Evolutionary conservation across 257 asterid species (phyloP).

Genomic region (Echium plantagineum): DNA sequence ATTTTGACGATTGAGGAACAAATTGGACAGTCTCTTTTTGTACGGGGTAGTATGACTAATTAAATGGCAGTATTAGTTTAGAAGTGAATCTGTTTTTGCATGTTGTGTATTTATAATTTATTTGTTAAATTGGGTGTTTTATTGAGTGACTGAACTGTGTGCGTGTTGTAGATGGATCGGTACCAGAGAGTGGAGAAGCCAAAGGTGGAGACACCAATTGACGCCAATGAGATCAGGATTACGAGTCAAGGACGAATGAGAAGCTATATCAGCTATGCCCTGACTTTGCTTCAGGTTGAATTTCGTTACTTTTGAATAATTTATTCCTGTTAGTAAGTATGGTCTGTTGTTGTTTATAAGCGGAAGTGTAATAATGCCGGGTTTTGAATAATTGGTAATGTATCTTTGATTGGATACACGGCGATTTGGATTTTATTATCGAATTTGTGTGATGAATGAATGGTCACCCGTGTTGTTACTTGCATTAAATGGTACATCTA

Average conservation of each 20-base stretch:
- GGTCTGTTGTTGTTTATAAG: neutral
- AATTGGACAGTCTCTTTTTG: no score
- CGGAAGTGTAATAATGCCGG: neutral
- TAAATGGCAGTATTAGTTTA: no score
- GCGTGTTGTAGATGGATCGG: constrained; percentile 39
- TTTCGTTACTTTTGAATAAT: neutral
- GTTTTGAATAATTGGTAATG: neutral
- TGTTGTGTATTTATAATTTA: constrained; percentile 3
- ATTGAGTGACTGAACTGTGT: neutral
- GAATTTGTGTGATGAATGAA: no score
- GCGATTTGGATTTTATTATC: neutral
- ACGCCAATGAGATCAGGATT: constrained; percentile 64
- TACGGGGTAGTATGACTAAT: no score
- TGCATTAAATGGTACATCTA: neutral
- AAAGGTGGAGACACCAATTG: constrained; percentile 45
- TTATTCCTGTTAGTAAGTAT: neutral
- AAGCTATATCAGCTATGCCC: constrained; percentile 55
- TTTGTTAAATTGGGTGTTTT: neutral
- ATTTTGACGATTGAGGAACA: no score
- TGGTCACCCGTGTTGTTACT: no score
- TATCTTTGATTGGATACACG: neutral
- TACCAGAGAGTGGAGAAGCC: constrained; percentile 71
- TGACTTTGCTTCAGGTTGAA: constrained; percentile 35
- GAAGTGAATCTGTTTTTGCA: no score
- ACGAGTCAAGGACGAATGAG: constrained; percentile 72